phyloP scores from a whole-genome alignment of 805 yeast genomes.

The Limtongozyma cylindracea region DNA sequence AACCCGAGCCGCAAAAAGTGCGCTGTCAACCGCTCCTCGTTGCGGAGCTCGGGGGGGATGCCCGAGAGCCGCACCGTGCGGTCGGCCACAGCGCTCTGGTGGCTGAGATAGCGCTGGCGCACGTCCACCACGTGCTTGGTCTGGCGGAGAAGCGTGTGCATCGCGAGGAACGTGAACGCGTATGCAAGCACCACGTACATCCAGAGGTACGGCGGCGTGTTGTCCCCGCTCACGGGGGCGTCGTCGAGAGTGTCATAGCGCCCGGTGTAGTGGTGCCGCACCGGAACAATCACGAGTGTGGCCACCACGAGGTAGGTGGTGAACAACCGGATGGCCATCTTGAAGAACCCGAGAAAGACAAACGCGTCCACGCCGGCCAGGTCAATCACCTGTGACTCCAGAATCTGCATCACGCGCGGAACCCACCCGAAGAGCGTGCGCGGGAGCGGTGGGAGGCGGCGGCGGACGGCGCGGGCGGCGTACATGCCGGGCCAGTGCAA shows the following conservation, averaged over 20 bases:
- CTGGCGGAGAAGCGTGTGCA: constrained; percentile 34
- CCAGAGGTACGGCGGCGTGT: constrained; percentile 42
- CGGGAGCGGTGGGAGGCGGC: constrained; percentile 21
- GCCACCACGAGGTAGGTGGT: constrained; percentile 5
- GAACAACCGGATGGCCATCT: constrained; percentile 6
- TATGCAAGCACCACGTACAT: constrained; percentile 74
- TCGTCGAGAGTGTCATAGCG: constrained; percentile 31
- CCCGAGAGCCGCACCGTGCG: constrained; percentile 76
- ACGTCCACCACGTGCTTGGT: constrained; percentile 51
- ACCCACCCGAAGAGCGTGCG: constrained; percentile 6
- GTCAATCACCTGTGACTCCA: constrained; percentile 6
- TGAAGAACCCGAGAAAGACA: constrained; percentile 14
- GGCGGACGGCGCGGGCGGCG: constrained; percentile 25
- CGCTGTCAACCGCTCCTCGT: constrained; percentile 37
- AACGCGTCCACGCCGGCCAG: constrained; percentile 7
- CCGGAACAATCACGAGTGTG: constrained; percentile 10
- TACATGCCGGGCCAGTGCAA: constrained; percentile 30
- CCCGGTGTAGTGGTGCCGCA: constrained; percentile 13
- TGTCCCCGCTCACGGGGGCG: background rate
- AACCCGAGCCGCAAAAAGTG: constrained; percentile 61
- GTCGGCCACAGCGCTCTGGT: constrained; percentile 75
- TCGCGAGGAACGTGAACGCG: constrained; percentile 48
- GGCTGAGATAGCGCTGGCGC: constrained; percentile 64
- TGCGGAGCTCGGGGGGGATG: constrained; percentile 61
- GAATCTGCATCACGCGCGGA: constrained; percentile 5